A percentile compares a stretch with the other conserved stretches of the same genome.
Evolutionary conservation across 2,329 filamentous ascomycete species (phyloP).

Genomic region (Xylaria sp.): DNA sequence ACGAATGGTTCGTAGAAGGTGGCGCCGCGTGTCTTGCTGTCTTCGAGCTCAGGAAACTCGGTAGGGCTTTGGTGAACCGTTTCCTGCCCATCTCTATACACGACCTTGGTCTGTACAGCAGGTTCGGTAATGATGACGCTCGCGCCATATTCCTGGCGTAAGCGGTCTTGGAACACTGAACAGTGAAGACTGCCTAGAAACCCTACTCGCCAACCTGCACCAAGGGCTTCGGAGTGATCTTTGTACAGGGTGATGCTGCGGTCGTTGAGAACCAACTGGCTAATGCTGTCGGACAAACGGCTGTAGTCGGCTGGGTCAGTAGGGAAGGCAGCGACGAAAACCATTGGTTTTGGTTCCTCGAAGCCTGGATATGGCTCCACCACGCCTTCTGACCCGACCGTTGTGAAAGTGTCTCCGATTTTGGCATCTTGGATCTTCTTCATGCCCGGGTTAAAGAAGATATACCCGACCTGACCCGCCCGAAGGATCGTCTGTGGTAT

Average conservation of each 20-base stretch:
- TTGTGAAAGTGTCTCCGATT: constrained; percentile 93
- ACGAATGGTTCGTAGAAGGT: constrained; percentile 59
- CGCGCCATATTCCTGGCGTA: constrained; percentile 91
- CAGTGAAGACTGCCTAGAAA: constrained; percentile 97
- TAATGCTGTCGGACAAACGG: constrained; percentile 90
- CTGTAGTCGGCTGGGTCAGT: constrained; percentile 88
- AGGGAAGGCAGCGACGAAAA: constrained; percentile 96
- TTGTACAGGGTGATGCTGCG: constrained; percentile 93
- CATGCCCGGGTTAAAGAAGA: constrained; percentile 98
- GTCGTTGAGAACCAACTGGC: constrained; percentile 92
- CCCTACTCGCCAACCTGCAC: constrained; percentile 90
- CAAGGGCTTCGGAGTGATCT: constrained; percentile 90
- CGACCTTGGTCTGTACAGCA: constrained; percentile 87
- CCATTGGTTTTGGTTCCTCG: constrained; percentile 97
- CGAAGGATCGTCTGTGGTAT: constrained; percentile 80
- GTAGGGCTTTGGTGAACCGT: constrained; percentile 84
- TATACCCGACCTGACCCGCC: constrained; percentile 94
- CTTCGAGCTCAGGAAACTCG: constrained; percentile 77
- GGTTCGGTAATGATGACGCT: constrained; percentile 97
- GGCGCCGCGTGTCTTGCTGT: constrained; percentile 51
- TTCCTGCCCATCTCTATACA: constrained; percentile 79
- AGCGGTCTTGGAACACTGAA: constrained; percentile 96
- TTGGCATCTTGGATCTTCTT: constrained; percentile 95
- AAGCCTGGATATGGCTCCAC: constrained; percentile 90
- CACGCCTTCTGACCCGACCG: constrained; percentile 72